Conservation (phyloP, 371 early-diverging fungal species). For the Rhizopus sp. region DNA sequence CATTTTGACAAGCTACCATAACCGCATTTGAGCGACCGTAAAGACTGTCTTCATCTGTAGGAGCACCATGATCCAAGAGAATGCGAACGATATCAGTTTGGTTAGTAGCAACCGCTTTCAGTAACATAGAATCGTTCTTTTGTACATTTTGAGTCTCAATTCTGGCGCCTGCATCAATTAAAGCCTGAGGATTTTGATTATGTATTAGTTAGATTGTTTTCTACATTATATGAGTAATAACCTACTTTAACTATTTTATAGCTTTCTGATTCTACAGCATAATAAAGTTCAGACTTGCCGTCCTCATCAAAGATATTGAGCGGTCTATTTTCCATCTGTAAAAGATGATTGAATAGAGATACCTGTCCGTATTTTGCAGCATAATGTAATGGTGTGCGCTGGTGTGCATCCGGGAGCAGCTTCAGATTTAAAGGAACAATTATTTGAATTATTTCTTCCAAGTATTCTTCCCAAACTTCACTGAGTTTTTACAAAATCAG, state of each 20-base stretch:
- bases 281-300: slow-evolving; percentile 43
- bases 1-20: slow-evolving; percentile 37
- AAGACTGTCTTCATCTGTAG: slow-evolving; percentile 33
- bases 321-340: slow-evolving; percentile 5
- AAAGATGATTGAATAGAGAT: slow-evolving; percentile 27
- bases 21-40: slow-evolving; percentile 37
- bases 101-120: slow-evolving; percentile 23
- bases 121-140: slow-evolving; percentile 23
- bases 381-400: slow-evolving; percentile 50
- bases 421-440: slow-evolving; percentile 21
- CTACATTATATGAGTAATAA: background rate
- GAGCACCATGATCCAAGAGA: slow-evolving; percentile 31
- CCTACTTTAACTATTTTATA: slow-evolving; percentile 27
- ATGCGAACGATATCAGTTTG: slow-evolving; percentile 24
- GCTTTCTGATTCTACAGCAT: slow-evolving; percentile 40
- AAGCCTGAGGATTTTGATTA: slow-evolving; percentile 13
- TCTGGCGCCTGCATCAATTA: slow-evolving; percentile 27
- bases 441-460: slow-evolving; percentile 34
- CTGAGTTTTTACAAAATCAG: slow-evolving; percentile 6
- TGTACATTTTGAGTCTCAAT: slow-evolving; percentile 6
- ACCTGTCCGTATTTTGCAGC: slow-evolving; percentile 52
- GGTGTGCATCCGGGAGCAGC: slow-evolving; percentile 24
- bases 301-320: slow-evolving; percentile 34
- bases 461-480: slow-evolving; percentile 52
- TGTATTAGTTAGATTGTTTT: no score